A percentile compares a stretch with the other conserved stretches of the same genome.
phyloP scores from a whole-genome alignment of 2,329 filamentous ascomycete genomes.

The Leptosphaerulina australis region DNA sequence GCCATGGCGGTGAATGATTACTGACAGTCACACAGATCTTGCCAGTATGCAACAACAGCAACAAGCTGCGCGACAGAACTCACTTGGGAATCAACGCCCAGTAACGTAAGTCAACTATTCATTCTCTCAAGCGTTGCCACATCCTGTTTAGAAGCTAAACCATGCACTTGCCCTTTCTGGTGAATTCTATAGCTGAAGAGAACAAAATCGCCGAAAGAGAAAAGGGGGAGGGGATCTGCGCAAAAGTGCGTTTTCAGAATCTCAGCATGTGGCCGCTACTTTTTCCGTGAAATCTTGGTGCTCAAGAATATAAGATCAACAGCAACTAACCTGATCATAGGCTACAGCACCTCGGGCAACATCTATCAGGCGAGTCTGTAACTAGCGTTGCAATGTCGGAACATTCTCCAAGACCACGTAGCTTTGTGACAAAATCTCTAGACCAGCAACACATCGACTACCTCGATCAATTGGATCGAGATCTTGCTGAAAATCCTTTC shows the following conservation, averaged over 20 bases:
- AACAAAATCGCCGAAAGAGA: too few relatives aligned
- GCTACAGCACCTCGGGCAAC: conserved; percentile 43
- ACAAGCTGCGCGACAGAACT: conserved; percentile 49
- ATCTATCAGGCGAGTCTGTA: conserved; percentile 52
- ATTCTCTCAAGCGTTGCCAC: too few relatives aligned
- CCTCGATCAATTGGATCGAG: conserved; percentile 52
- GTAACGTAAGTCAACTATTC: conserved; percentile 40
- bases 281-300: conserved; percentile 23
- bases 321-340: conserved; percentile 15
- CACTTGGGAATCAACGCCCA: conserved; percentile 42
- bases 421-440: conserved; percentile 51
- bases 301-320: conserved; percentile 13
- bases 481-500: conserved; percentile 55
- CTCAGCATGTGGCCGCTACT: too few relatives aligned
- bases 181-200: too few relatives aligned
- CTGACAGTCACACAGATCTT: conserved; percentile 47
- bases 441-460: conserved; percentile 52
- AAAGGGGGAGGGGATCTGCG: too few relatives aligned
- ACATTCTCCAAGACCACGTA: conserved; percentile 52
- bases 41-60: conserved; percentile 56
- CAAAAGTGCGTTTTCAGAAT: too few relatives aligned
- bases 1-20: background rate
- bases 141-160: too few relatives aligned
- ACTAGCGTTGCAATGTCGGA: conserved; percentile 57
- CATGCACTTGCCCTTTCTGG: too few relatives aligned